phyloP scores from a whole-genome alignment of 805 yeast genomes.

The Cyberlindnera mississippiensis region DNA sequence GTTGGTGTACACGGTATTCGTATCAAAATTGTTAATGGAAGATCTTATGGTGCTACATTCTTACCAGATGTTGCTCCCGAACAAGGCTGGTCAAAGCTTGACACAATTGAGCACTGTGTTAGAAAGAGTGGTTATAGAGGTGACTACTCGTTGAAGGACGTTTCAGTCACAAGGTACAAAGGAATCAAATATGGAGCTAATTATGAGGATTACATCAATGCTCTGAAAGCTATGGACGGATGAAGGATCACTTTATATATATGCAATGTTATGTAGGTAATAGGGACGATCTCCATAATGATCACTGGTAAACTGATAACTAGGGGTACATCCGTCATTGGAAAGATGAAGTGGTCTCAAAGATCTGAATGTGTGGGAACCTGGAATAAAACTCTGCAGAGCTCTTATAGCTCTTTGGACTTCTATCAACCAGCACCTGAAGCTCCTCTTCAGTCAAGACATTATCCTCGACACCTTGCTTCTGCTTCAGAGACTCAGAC shows the following conservation, averaged over 20 bases:
- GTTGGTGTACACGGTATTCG: slow-evolving; percentile 81
- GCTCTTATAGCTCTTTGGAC: slow-evolving; percentile 37
- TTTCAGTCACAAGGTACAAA: slow-evolving; percentile 51
- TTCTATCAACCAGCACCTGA: slow-evolving; percentile 46
- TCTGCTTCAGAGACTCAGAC: slow-evolving; percentile 37
- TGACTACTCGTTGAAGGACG: slow-evolving; percentile 32
- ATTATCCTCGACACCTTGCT: slow-evolving; percentile 24
- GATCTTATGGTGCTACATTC: slow-evolving; percentile 67
- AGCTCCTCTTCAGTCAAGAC: slow-evolving; percentile 36
- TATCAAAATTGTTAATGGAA: slow-evolving; percentile 45
- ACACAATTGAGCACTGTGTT: slow-evolving; percentile 68
- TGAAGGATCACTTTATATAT: too few relatives aligned
- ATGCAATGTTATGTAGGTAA: too few relatives aligned
- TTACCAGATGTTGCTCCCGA: slow-evolving; percentile 88
- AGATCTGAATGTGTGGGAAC: slow-evolving; percentile 1
- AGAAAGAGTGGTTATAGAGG: slow-evolving; percentile 58
- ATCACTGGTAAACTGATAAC: too few relatives aligned
- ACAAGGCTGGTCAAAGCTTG: slow-evolving; percentile 72
- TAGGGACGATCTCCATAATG: too few relatives aligned
- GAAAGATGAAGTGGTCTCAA: slow-evolving; percentile 2
- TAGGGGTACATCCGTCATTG: slow-evolving; percentile 1
- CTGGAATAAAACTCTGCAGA: slow-evolving; percentile 12
- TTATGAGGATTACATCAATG: slow-evolving; percentile 35
- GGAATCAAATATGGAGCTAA: slow-evolving; percentile 45
- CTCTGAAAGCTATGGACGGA: background rate